Evolutionary conservation across 2,329 filamentous ascomycete genomes (phyloP).

Genomic region (Chaetothyriales sp.): DNA sequence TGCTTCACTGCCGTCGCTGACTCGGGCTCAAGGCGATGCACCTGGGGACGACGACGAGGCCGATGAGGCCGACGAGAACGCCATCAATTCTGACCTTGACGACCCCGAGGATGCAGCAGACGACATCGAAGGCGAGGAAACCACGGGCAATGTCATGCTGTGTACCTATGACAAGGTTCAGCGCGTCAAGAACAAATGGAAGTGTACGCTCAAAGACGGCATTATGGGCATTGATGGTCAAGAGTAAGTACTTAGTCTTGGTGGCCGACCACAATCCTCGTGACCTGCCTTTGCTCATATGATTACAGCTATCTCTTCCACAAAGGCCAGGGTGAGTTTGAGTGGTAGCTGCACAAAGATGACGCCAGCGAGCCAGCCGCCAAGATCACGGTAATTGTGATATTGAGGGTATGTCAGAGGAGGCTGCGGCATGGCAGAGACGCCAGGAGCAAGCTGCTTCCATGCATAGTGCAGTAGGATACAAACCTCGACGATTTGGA

Average conservation of each 20-base stretch:
- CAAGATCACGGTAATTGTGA: slow-evolving; percentile 24
- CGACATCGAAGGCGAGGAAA: slow-evolving; percentile 76
- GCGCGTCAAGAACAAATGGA: slow-evolving; percentile 98
- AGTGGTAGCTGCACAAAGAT: slow-evolving; percentile 60
- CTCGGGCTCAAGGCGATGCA: slow-evolving; percentile 42
- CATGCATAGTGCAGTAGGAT: too few species aligned
- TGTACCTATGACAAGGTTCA: slow-evolving; percentile 99
- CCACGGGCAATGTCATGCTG: slow-evolving; percentile 80
- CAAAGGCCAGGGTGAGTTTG: slow-evolving; percentile 93
- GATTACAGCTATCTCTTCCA: slow-evolving; percentile 70
- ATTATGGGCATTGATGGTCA: slow-evolving; percentile 85
- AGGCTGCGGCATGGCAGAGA: too few species aligned
- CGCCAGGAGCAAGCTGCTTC: too few species aligned
- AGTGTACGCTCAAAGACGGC: slow-evolving; percentile 95
- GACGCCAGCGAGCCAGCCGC: slow-evolving; percentile 61
- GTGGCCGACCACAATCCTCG: not conserved
- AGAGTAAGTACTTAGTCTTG: slow-evolving; percentile 52
- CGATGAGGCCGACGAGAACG: slow-evolving; percentile 69
- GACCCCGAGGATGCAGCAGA: slow-evolving; percentile 84
- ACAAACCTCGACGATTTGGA: not conserved
- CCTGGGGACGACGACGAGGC: slow-evolving; percentile 36
- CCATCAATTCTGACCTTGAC: slow-evolving; percentile 96
- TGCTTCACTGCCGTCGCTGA: slow-evolving; percentile 14
- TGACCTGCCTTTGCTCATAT: slow-evolving; percentile 17
- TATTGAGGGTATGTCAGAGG: too few species aligned